A percentile compares a stretch with the other conserved stretches of the same genome.
These are phyloP conservation scores for Clitocybe nebularis DNA, from an alignment of 1,284 basidiomycete genomes.

Conservation along the genomic window DNA sequence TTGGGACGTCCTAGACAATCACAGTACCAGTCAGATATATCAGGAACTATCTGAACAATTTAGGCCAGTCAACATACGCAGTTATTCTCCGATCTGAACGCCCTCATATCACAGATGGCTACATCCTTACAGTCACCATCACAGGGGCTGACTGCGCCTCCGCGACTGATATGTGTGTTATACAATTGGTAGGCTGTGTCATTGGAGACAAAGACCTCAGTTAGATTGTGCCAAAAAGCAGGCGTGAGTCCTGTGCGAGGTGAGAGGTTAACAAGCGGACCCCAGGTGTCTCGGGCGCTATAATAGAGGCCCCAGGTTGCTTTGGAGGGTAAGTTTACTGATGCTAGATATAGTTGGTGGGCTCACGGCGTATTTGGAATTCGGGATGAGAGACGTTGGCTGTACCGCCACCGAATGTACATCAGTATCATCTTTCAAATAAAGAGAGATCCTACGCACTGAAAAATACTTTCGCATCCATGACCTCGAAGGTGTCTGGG, in stretches of 20 bases:
- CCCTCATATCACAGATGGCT: background rate
- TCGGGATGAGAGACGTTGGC: background rate
- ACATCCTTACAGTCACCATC: background rate
- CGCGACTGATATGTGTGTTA: background rate
- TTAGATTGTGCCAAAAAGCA: background rate
- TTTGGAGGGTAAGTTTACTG: background rate
- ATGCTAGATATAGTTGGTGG: background rate
- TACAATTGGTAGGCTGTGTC: background rate
- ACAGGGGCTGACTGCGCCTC: background rate
- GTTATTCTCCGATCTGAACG: slow-evolving; percentile 1
- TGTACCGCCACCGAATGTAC: background rate
- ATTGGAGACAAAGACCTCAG: background rate
- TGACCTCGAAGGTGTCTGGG: background rate
- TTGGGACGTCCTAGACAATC: background rate
- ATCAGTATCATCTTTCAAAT: background rate
- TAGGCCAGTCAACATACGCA: background rate
- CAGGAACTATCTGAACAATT: background rate
- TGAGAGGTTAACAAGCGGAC: background rate
- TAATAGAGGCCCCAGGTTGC: background rate
- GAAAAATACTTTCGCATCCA: background rate
- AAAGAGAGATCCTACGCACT: no score
- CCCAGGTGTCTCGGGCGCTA: background rate
- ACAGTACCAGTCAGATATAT: background rate
- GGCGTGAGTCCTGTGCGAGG: background rate
- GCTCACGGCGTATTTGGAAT: background rate